Evolutionary conservation across 768 basidiomycete species (phyloP).

Genomic region (Imleria badia): DNA sequence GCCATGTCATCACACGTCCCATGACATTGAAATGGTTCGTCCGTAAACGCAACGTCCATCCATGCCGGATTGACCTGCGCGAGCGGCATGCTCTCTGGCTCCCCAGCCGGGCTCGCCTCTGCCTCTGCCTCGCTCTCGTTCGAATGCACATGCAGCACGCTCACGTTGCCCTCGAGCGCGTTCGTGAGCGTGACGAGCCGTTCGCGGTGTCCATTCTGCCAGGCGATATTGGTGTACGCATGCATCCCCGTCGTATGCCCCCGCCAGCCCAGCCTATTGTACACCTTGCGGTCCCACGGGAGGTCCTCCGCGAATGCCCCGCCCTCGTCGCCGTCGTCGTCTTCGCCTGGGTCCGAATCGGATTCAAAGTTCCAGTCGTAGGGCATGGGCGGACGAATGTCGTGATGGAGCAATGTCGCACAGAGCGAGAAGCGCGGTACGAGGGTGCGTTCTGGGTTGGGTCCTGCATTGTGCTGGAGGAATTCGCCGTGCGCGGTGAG

Average conservation of each 20-base stretch:
- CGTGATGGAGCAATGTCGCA: slow-evolving; percentile 50
- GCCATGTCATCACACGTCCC: slow-evolving; percentile 44
- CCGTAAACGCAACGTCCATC: slow-evolving; percentile 62
- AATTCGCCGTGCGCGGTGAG: slow-evolving; percentile 50
- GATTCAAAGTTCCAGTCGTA: slow-evolving; percentile 49
- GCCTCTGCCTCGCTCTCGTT: slow-evolving; percentile 10
- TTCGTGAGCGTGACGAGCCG: slow-evolving; percentile 47
- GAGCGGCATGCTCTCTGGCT: slow-evolving; percentile 34
- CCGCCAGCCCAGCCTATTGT: slow-evolving; percentile 68
- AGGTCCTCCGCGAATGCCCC: slow-evolving; percentile 49
- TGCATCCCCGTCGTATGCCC: slow-evolving; percentile 71
- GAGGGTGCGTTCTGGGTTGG: slow-evolving; percentile 40
- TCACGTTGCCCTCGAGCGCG: slow-evolving; percentile 37
- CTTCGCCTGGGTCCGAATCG: background rate
- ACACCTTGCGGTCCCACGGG: slow-evolving; percentile 60
- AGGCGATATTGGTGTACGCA: slow-evolving; percentile 36
- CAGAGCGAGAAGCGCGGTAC: slow-evolving; percentile 56
- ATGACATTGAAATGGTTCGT: slow-evolving; percentile 40
- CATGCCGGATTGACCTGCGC: slow-evolving; percentile 50
- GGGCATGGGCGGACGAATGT: slow-evolving; percentile 51
- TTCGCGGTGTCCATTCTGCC: slow-evolving; percentile 52
- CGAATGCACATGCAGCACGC: slow-evolving; percentile 37
- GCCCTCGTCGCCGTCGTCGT: background rate
- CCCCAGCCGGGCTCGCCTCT: slow-evolving; percentile 33
- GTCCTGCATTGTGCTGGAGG: slow-evolving; percentile 47